Evolutionary conservation across 805 yeast genomes (phyloP), one percentile per base, ranked within the genome.

Genomic region (Henningerozyma blattae): DNA sequence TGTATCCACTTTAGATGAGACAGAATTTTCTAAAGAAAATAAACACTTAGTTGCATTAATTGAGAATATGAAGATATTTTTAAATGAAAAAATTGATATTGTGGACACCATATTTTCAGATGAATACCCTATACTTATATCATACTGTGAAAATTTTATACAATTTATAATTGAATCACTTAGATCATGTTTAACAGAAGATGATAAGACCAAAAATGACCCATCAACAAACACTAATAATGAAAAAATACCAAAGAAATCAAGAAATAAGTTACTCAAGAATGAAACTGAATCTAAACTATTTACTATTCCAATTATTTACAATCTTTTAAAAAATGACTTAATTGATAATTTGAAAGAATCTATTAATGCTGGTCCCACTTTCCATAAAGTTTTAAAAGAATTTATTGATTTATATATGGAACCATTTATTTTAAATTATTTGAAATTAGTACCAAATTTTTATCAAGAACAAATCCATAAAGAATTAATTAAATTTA

Each of bases 91-190:
- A 27, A 62, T 64, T 32, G 41, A 42, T 6, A 46, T 61, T 10
- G 60, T 59, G 8, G 70, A 65, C 38, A 42, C 32, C 4, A 44
- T 65, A n/a, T 65, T 62, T 46, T 53, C 48, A 13, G 58, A 59
- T 27, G 57, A 57, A 32, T 52, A 62, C 28, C 68, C 65, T 2
- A 57, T 64, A 5, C 55, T 60, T 43, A 31, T 62, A 18, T 46
- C 51, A 34, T 63, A 59, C 35, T 46, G 54, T 31, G 70, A 65
- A 39, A 47, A 47, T 25, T 48, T 63, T 22, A 50, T 65, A 4
- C 64, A 64, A 33, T 59, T 62, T 37, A 3, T 47, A 51, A 33
- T 44, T 58, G 18, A 34, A 39, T 2, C 42, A 44, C 15, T 47
- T 49, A 29, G 47, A 53, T 32, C 38, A 34, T 17, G 41, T 47